Base-by-base conservation (phyloP, 148 eudicot species). In the Hydrangea macrophylla region DNA sequence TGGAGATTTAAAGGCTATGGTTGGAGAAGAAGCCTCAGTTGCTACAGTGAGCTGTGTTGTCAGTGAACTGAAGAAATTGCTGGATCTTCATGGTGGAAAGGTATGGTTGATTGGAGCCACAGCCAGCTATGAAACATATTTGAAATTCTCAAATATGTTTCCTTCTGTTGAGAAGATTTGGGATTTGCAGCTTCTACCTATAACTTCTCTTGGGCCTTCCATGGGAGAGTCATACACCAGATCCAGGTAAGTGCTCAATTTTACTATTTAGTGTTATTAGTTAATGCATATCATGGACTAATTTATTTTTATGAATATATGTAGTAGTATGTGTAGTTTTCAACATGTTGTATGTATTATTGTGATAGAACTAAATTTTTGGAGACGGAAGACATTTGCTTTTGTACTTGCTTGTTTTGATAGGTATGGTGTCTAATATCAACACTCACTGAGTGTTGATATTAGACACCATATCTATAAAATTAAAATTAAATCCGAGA, bases 61-160 rank as follows among this genome's bases (percentile, higher is more conserved):
- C 22, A 62, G 55, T n/a, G 74, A 75, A 39, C 80, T 93, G 74
- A 74, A 75, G 9, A 75, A 72, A 36, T 71, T 90, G 53, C 1
- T 90, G 56, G 70, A 79, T 73, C 54, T 57, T 77, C 78, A 77
- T 70, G 67, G 79, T 39, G 70, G 60, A 23, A 86, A 75, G 69
- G 68, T 90, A 27, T 88, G 98, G 94, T 39, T 90, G 53, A 85
- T 86, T 68, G 94, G 92, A 57, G 67, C 81, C 20, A 90, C 89
- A 22, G 73, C 69, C 0, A 79, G 73, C 37, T 78, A 86, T 73
- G 96, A 90, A 75, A 79, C 73, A 20, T 88, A 80, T 67, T 74
- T 76, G 82, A 85, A 85, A 73, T 73, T 93, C 57, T 69, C 86
- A 59, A 79, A 73, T 45, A 80, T 73, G 42, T 87, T 79, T 86